Evolutionary conservation across 495 filamentous ascomycete genomes (phyloP).

Genomic region (Astrothelium macrocarpum): DNA sequence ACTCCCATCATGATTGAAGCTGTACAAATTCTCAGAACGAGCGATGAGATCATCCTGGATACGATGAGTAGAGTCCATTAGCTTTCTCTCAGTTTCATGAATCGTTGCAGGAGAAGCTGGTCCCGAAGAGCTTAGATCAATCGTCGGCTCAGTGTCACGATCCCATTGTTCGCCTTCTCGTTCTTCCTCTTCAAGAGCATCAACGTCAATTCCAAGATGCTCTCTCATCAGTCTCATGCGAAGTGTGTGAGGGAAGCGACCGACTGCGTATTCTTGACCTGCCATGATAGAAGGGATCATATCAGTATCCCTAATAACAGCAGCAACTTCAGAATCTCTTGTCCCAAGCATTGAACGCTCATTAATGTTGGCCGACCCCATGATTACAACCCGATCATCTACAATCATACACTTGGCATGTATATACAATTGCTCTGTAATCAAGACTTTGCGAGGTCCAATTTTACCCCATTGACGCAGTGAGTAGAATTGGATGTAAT

Average conservation of each 20-base stretch:
- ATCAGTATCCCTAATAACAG: constrained; percentile 86
- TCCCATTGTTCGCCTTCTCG: constrained; percentile 36
- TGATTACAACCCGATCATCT: constrained; percentile 86
- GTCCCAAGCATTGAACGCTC: constrained; percentile 91
- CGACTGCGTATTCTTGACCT: constrained; percentile 77
- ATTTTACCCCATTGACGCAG: constrained; percentile 90
- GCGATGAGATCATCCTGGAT: constrained; percentile 54
- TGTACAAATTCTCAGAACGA: constrained; percentile 52
- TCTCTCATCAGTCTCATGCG: constrained; percentile 93
- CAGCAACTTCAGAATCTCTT: constrained; percentile 85
- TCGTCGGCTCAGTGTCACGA: constrained; percentile 12
- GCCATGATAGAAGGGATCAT: constrained; percentile 91
- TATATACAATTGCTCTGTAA: constrained; percentile 96
- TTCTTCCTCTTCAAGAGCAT: constrained; percentile 57
- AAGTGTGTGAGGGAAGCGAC: constrained; percentile 84
- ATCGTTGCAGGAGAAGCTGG: constrained; percentile 14
- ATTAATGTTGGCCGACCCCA: constrained; percentile 98
- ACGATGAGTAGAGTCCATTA: constrained; percentile 48
- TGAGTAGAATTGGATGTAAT: constrained; percentile 93
- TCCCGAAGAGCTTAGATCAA: background rate
- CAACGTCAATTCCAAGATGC: constrained; percentile 90
- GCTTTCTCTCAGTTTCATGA: constrained; percentile 38
- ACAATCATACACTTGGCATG: constrained; percentile 97
- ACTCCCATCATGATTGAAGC: constrained; percentile 79
- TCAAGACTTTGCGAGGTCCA: constrained; percentile 66